phyloP scores from a whole-genome alignment of 2,329 filamentous ascomycete species.

The Aspergillus nomiae region DNA sequence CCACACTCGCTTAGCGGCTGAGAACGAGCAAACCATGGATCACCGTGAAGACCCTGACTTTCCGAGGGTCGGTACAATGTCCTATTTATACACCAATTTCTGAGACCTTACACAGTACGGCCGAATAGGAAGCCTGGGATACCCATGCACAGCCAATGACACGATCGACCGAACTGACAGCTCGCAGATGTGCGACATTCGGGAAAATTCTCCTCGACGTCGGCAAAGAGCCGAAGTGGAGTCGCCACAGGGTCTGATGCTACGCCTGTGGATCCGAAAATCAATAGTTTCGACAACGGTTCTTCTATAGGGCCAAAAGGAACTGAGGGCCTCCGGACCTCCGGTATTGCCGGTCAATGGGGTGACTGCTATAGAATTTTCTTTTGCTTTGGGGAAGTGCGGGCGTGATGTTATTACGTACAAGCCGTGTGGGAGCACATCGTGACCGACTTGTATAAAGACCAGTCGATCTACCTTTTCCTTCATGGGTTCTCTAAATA shows the following conservation, averaged over 20 bases:
- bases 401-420: not conserved
- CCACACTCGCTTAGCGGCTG: constrained; percentile 1
- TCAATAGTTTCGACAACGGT: not conserved
- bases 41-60: not conserved
- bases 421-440: not conserved
- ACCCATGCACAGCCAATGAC: not conserved
- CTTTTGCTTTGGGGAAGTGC: not conserved
- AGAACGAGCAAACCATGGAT: not conserved
- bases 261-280: not conserved
- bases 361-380: not conserved
- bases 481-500: not conserved
- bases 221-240: constrained; percentile 2
- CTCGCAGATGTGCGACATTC: not conserved
- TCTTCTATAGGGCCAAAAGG: not conserved
- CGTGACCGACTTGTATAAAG: not conserved
- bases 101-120: not conserved
- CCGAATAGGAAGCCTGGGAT: not conserved
- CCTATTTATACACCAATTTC: not conserved
- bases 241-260: not conserved
- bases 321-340: not conserved
- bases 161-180: not conserved
- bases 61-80: not conserved
- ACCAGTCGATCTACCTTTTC: not conserved
- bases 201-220: not conserved
- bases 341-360: not conserved